Conservation (phyloP, 2,329 filamentous ascomycete genomes). For the Colletotrichum sp. region DNA sequence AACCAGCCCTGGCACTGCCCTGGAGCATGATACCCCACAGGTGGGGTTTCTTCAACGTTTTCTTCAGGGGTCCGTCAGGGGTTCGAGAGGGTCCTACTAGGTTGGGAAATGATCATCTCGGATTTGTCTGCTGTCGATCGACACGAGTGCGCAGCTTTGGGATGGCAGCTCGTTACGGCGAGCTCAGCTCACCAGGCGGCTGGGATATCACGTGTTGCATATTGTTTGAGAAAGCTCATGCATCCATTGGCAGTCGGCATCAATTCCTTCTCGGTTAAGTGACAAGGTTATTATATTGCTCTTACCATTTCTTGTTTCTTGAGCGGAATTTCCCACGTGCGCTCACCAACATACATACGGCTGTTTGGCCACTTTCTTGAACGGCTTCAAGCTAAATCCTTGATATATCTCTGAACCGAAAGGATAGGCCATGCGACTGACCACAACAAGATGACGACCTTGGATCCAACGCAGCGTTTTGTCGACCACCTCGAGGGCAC, state of each 20-base stretch:
- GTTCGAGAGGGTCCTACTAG: not conserved
- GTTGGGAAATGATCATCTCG: not conserved
- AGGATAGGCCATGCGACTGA: not conserved
- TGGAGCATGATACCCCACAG: not conserved
- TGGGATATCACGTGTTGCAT: not conserved
- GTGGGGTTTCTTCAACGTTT: not conserved
- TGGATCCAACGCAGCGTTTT: slow-evolving; percentile 9
- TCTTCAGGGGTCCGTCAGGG: not conserved
- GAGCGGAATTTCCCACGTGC: not conserved
- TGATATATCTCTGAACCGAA: not conserved
- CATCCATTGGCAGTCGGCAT: not conserved
- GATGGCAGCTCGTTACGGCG: not conserved
- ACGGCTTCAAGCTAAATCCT: not conserved
- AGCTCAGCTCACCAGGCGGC: not conserved
- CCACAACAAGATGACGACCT: slow-evolving; percentile 10
- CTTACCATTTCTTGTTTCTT: not conserved
- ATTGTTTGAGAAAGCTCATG: not conserved
- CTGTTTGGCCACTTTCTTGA: not conserved
- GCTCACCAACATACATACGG: not conserved
- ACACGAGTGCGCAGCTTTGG: not conserved
- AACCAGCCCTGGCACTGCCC: not conserved
- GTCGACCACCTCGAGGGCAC: slow-evolving; percentile 13
- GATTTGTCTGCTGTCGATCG: not conserved
- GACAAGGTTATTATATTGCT: not conserved
- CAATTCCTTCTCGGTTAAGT: not conserved